Conservation (phyloP, 108 stramenopile genomes). For the Fragilaria crotonensis region DNA sequence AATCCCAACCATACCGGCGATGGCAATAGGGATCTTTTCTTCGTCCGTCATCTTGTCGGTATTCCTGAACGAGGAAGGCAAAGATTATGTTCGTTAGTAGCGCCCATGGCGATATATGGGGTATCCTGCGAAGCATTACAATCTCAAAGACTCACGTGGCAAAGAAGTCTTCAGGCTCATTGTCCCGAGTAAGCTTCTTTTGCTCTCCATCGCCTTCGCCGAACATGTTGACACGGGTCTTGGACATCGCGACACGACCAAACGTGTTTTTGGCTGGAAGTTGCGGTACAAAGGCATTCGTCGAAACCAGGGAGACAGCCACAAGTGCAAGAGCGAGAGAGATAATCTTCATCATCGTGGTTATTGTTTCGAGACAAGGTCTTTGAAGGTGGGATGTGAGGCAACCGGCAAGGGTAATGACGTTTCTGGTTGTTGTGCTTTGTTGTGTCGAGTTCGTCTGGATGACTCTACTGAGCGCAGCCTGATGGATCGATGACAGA, state of each 20-base stretch:
- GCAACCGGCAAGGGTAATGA: too few relatives aligned
- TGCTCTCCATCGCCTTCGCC: slow-evolving; percentile 45
- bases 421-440: too few relatives aligned
- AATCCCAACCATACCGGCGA: slow-evolving; percentile 70
- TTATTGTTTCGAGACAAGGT: too few relatives aligned
- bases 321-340: not conserved
- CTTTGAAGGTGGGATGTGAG: too few relatives aligned
- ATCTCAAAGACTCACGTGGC: slow-evolving; percentile 36
- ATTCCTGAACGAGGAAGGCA: slow-evolving; percentile 26
- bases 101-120: not conserved
- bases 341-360: not conserved
- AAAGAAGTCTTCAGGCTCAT: slow-evolving; percentile 82
- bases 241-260: not conserved
- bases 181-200: slow-evolving; percentile 62
- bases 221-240: not conserved
- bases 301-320: not conserved
- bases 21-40: slow-evolving; percentile 83
- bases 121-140: slow-evolving; percentile 1
- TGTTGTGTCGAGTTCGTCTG: too few relatives aligned
- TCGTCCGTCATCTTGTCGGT: slow-evolving; percentile 84
- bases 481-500: too few relatives aligned
- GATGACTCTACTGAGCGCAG: too few relatives aligned
- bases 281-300: not conserved
- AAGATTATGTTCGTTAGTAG: not conserved
- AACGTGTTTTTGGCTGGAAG: not conserved